Conservation (phyloP, 1,284 basidiomycete species). For the Naganishia sp. region DNA sequence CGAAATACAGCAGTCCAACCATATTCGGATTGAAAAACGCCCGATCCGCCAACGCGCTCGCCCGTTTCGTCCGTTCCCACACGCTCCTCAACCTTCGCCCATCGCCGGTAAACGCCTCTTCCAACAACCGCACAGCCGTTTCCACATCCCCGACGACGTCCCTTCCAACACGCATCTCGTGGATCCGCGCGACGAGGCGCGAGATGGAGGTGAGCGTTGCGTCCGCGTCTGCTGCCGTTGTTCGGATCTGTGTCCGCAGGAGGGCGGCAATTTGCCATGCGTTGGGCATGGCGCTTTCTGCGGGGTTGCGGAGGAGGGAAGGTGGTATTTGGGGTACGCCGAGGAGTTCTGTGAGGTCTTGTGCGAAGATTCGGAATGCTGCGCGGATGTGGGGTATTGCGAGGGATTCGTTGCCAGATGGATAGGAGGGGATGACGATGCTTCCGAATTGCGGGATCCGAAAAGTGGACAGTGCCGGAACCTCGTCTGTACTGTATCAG, state of each 20-base stretch:
- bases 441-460: constrained; percentile 95
- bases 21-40: constrained; percentile 98
- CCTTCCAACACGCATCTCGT: constrained; percentile 82
- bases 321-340: constrained; percentile 70
- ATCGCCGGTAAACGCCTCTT: constrained; percentile 58
- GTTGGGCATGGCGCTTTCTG: background rate
- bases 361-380: constrained; percentile 70
- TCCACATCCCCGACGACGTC: constrained; percentile 73
- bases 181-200: constrained; percentile 76
- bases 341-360: constrained; percentile 74
- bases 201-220: constrained; percentile 79
- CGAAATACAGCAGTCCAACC: constrained; percentile 92
- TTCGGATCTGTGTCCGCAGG: constrained; percentile 67
- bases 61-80: constrained; percentile 43
- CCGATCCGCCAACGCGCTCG: constrained; percentile 71
- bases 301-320: constrained; percentile 7
- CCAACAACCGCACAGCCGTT: constrained; percentile 67
- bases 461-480: constrained; percentile 57
- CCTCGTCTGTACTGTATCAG: constrained; percentile 6
- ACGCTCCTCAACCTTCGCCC: constrained; percentile 4
- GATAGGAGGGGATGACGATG: constrained; percentile 75
- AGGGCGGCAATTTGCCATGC: constrained; percentile 80
- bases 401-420: constrained; percentile 37
- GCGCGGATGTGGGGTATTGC: constrained; percentile 55
- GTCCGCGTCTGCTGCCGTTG: constrained; percentile 68